Base-by-base conservation (phyloP, 345 rosid species). In the Physaria fendleri region DNA sequence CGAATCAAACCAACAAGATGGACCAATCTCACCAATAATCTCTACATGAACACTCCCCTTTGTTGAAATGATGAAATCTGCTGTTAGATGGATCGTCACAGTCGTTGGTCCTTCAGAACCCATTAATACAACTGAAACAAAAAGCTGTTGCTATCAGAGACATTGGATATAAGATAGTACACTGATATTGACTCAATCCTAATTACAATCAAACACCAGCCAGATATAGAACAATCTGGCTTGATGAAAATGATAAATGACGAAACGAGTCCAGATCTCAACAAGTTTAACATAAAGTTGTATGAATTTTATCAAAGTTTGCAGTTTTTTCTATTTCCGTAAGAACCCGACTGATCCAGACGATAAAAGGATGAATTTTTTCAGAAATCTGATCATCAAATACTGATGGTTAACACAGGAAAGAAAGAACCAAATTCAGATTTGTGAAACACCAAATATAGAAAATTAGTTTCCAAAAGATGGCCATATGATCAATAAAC, bases 91-190 rank as follows among this genome's bases (percentile, higher is more conserved):
- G 40, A 93, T 65, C n/a, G 90, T 82, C 59, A 87, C 81, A 21
- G 78, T 71, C 2, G 85, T 64, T 70, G 89, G 95, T 76, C 95
- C 94, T 85, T 89, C 97, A 16, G 99, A 93, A 71, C 99, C 99
- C 97, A 93, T 93, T 60, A 63, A 22, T 62, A 20, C 42, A 57
- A 48, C 70, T 71, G 39, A 17, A 64, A 42, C 40, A 37, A 25
- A 48, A 47, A 55, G 1, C 11, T 42, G 50, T 27, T n/a, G n/a
- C 64, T 21, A 11, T 62, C 38, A 50, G 3, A 37, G n/a, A n/a
- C 20, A 30, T 11, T 5, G 0, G 10, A 50, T 11, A 35, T 54
- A 37, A 38, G 60, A n/a, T n/a, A n/a, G n/a, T n/a, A 79, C 22
- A 49, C 21, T 17, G 0, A 50, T 50, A 40, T 12, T 64, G 34